phyloP scores from a whole-genome alignment of 306 rosid species.

The Cicer arietinum region DNA sequence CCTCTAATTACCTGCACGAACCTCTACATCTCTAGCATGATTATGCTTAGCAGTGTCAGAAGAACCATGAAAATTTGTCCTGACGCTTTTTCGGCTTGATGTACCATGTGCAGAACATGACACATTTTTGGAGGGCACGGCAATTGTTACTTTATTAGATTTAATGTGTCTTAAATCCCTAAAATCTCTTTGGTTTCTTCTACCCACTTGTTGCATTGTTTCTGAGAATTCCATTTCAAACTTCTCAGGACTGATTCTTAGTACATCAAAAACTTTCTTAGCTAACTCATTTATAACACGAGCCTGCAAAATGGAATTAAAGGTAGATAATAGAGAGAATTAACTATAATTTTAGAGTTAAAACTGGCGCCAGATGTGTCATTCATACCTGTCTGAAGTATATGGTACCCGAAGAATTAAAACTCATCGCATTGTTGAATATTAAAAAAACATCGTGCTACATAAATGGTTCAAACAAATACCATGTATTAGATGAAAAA shows the following conservation, averaged over 20 bases:
- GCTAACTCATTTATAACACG: slow-evolving; percentile 61
- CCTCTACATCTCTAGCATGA: slow-evolving; percentile 42
- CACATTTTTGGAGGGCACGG: slow-evolving; percentile 36
- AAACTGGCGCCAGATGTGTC: slow-evolving; percentile 10
- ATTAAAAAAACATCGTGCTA: slow-evolving; percentile 70
- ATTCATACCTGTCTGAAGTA: slow-evolving; percentile 74
- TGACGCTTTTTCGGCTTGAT: slow-evolving; percentile 38
- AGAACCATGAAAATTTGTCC: slow-evolving; percentile 29
- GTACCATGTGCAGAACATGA: slow-evolving; percentile 45
- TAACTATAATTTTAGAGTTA: neutral
- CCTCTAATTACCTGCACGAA: slow-evolving; percentile 47
- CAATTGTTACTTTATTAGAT: slow-evolving; percentile 37
- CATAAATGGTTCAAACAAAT: slow-evolving; percentile 39
- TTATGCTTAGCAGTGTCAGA: slow-evolving; percentile 35
- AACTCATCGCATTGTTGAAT: slow-evolving; percentile 73
- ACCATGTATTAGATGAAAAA: slow-evolving; percentile 42
- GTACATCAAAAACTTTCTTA: slow-evolving; percentile 54
- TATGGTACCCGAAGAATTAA: slow-evolving; percentile 67
- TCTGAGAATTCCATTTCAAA: slow-evolving; percentile 61
- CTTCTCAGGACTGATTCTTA: slow-evolving; percentile 58
- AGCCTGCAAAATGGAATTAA: slow-evolving; percentile 56
- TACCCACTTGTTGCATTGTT: slow-evolving; percentile 46
- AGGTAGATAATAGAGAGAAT: neutral
- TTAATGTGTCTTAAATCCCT: slow-evolving; percentile 47
- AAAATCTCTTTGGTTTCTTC: slow-evolving; percentile 51